Conservation (phyloP, 148 eudicot genomes). For the Heliosperma pusillum region DNA sequence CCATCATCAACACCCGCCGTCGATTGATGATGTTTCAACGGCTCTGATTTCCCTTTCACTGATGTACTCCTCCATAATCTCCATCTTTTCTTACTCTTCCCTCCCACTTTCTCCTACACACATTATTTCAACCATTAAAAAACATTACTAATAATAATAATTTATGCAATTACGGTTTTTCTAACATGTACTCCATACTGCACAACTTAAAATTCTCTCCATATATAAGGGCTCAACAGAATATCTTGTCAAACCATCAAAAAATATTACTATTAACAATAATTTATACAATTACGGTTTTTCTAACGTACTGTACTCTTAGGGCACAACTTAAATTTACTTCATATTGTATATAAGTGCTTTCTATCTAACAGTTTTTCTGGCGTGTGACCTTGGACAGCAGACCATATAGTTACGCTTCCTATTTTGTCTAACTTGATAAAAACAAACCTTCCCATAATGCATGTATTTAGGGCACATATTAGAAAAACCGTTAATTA, state of each 20-base stretch:
- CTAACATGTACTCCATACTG: too few species aligned
- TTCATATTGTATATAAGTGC: too few species aligned
- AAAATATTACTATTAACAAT: not conserved
- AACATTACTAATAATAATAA: not conserved
- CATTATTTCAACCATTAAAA: not conserved
- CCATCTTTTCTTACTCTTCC: slow-evolving; percentile 62
- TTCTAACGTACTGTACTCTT: too few species aligned
- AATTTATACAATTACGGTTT: too few species aligned
- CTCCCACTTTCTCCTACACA: slow-evolving; percentile 52
- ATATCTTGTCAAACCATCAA: not conserved
- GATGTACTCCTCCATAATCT: slow-evolving; percentile 70
- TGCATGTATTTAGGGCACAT: too few species aligned
- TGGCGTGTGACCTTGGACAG: too few species aligned
- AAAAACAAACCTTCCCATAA: too few species aligned
- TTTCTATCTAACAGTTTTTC: too few species aligned
- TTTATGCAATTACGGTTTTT: too few species aligned
- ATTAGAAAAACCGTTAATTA: not conserved
- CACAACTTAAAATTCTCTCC: not conserved
- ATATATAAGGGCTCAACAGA: too few species aligned
- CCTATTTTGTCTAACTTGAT: too few species aligned
- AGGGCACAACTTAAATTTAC: not conserved
- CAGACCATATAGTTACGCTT: too few species aligned
- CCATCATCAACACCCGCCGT: slow-evolving; percentile 30
- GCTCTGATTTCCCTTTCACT: slow-evolving; percentile 36
- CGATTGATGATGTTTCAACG: slow-evolving; percentile 32